Evolutionary conservation across 768 basidiomycete species (phyloP), one percentile per base, ranked within the genome.

Genomic region (Cyclocybe cylindracea): DNA sequence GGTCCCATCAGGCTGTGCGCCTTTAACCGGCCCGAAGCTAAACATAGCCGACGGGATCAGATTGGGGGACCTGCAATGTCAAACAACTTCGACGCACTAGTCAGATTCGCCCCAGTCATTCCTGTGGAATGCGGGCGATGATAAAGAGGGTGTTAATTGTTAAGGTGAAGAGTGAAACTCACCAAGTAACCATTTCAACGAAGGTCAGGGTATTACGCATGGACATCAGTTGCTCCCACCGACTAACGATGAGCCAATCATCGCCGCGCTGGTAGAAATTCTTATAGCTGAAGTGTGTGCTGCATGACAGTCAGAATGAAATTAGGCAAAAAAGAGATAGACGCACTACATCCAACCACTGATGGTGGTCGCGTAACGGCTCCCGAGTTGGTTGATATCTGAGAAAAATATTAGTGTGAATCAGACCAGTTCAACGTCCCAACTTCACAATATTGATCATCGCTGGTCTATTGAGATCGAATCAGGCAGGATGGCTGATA

Each of bases 21-120:
- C 80, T 43, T 80, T 79, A 58, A 87, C 72, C 3, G 87, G 84
- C 8, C 86, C 85, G 60, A 75, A 74, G 69, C 78, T 80, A 50
- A 10, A 29, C 24, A 39, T 31, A 33, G 7, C 7, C 31, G 18
- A 31, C 24, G 24, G 24, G 24, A 24, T 24, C 24, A 24, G 24
- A 24, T 24, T 24, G 24, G 24, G 24, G 24, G 24, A 24, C 24
- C 24, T 24, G 24, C 24, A 24, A 24, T 24, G 24, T 24, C 24
- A 24, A 24, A 24, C 24, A 24, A 24, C 24, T 24, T 24, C 24
- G 24, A 24, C 24, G 24, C 24, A 24, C 78, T 91, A 89, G 61
- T 85, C 80, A 1, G 86, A 86, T 70, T 91, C 89, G 57, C 87
- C 87, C 56, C 76, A 90, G 64, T 90, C 86, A 69, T 91, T 91